Conservation (phyloP, 768 basidiomycete genomes). For the Lentinula aciculospora region DNA sequence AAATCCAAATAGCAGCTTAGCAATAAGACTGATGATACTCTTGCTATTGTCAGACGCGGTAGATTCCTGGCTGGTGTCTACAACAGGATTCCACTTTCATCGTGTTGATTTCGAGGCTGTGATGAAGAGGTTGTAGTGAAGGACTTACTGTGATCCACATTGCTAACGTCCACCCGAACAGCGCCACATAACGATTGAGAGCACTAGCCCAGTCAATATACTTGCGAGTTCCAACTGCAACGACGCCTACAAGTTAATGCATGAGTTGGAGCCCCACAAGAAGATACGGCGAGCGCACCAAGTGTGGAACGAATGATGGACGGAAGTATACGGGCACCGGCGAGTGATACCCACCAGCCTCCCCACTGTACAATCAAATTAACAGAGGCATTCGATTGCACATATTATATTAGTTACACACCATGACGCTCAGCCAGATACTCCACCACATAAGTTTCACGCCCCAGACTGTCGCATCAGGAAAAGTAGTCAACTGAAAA, state of each 20-base stretch:
- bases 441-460: slow-evolving; percentile 72
- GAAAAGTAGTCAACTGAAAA: slow-evolving; percentile 36
- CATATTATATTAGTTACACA: slow-evolving; percentile 21
- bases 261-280: too few relatives aligned
- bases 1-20: slow-evolving; percentile 67
- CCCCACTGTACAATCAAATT: slow-evolving; percentile 4
- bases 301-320: slow-evolving; percentile 53
- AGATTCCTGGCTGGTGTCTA: slow-evolving; percentile 35
- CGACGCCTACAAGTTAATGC: slow-evolving; percentile 38
- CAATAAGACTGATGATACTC: slow-evolving; percentile 46
- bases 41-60: slow-evolving; percentile 24
- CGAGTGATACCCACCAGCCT: slow-evolving; percentile 80
- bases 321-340: slow-evolving; percentile 49
- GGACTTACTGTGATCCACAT: slow-evolving; percentile 51
- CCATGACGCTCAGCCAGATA: slow-evolving; percentile 75
- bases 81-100: slow-evolving; percentile 53
- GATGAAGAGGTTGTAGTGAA: background rate
- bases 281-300: background rate
- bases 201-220: slow-evolving; percentile 79
- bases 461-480: slow-evolving; percentile 53
- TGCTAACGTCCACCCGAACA: slow-evolving; percentile 59
- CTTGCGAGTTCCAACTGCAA: slow-evolving; percentile 63
- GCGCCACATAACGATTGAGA: slow-evolving; percentile 55
- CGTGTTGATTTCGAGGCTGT: background rate
- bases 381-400: background rate